phyloP scores from a whole-genome alignment of 2,329 filamentous ascomycete species.

The Aspergillus awamori region DNA sequence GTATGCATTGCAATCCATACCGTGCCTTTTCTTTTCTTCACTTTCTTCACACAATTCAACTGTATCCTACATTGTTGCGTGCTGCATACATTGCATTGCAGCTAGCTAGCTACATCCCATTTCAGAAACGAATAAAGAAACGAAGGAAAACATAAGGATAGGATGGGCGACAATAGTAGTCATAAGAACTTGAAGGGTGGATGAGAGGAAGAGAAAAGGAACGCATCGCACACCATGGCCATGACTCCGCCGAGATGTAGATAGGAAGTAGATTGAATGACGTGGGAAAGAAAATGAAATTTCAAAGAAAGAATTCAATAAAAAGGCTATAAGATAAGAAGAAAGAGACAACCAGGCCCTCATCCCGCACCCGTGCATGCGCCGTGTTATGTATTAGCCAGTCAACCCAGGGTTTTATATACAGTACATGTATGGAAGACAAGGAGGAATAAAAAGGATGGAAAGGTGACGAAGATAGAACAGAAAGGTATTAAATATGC shows the following conservation, averaged over 20 bases:
- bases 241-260: constrained; percentile 13
- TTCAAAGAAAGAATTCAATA: neutral
- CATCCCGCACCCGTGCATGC: constrained; percentile 7
- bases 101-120: constrained; percentile 1
- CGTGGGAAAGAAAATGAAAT: neutral
- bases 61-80: neutral
- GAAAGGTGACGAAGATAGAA: constrained; percentile 1
- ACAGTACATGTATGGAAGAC: constrained; percentile 6
- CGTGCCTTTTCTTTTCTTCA: neutral
- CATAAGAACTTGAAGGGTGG: neutral
- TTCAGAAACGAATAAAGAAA: neutral
- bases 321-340: neutral
- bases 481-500: neutral
- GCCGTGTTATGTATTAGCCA: constrained; percentile 13
- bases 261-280: constrained; percentile 6
- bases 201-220: neutral
- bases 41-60: neutral
- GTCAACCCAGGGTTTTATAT: constrained; percentile 14
- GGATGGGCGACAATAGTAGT: no score
- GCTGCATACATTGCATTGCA: constrained; percentile 1
- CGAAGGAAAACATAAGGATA: neutral
- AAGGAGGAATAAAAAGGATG: constrained; percentile 1
- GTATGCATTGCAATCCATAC: no score
- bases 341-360: neutral
- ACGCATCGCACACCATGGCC: neutral